Conservation (phyloP, 306 rosid species). For the Pterocarpus santalinus region DNA sequence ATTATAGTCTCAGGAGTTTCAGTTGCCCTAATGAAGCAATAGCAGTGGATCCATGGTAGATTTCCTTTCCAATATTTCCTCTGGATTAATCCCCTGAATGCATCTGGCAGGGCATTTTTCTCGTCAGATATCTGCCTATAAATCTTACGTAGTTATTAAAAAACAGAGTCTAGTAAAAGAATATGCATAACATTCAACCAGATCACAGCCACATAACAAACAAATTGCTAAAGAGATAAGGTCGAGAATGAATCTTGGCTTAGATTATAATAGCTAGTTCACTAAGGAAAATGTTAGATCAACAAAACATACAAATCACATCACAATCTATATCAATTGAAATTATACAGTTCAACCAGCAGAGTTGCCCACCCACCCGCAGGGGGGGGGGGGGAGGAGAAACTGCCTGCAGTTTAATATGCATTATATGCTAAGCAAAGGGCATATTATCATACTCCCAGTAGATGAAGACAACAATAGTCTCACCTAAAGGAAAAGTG, state of each 20-base stretch:
- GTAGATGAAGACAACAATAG: slow-evolving; percentile 31
- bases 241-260: slow-evolving; percentile 27
- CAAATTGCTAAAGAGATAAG: slow-evolving; percentile 25
- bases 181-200: slow-evolving; percentile 19
- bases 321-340: neutral
- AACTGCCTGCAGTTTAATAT: neutral
- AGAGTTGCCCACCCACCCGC: neutral
- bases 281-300: slow-evolving; percentile 7
- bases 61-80: slow-evolving; percentile 78
- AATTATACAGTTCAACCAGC: neutral
- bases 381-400: neutral
- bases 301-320: slow-evolving; percentile 2
- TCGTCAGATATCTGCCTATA: slow-evolving; percentile 36
- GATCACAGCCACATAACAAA: slow-evolving; percentile 19
- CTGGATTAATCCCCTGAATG: slow-evolving; percentile 68
- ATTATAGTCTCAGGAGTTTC: slow-evolving; percentile 73
- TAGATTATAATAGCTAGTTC: slow-evolving; percentile 32
- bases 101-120: slow-evolving; percentile 61
- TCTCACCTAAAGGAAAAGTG: slow-evolving; percentile 3
- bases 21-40: slow-evolving; percentile 87
- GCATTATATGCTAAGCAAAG: neutral
- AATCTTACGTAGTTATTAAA: slow-evolving; percentile 32
- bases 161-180: slow-evolving; percentile 17
- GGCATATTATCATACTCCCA: neutral
- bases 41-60: slow-evolving; percentile 94